A percentile compares a stretch with the other conserved stretches of the same genome.
Evolutionary conservation across 129 eudicot species (phyloP).

Genomic region (Saposhnikovia divaricata): DNA sequence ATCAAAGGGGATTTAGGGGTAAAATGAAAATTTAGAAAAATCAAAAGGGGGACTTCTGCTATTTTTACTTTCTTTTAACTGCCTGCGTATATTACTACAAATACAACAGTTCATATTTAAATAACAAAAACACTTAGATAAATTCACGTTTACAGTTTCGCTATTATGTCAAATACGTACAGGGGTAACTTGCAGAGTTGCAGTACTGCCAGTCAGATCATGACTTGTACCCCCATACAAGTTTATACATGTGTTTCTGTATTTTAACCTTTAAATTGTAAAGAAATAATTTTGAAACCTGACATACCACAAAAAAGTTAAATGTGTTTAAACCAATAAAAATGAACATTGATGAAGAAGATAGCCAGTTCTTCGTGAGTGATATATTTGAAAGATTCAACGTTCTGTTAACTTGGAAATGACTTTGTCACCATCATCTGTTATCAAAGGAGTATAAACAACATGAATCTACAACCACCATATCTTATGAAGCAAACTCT

Average conservation of each 20-base stretch:
- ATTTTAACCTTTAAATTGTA: background rate
- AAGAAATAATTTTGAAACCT: conserved; percentile 33
- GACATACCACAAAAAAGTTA: conserved; percentile 2
- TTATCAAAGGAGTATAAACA: background rate
- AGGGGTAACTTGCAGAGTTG: too few species aligned
- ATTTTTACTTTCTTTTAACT: too few species aligned
- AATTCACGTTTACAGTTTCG: too few species aligned
- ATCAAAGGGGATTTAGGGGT: background rate
- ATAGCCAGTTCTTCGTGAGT: background rate
- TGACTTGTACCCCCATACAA: background rate
- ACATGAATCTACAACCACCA: background rate
- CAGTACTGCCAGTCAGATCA: background rate
- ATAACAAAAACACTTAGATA: too few species aligned
- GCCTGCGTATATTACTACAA: too few species aligned
- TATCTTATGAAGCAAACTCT: conserved; percentile 42
- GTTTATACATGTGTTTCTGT: too few species aligned
- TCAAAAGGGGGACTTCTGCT: background rate
- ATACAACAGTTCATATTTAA: too few species aligned
- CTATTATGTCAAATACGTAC: too few species aligned
- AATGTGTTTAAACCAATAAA: background rate
- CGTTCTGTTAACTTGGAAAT: background rate
- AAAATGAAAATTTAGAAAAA: too few species aligned
- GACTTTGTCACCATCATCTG: background rate
- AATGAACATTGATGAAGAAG: background rate
- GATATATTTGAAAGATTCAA: background rate